phyloP scores from a whole-genome alignment of 2,329 filamentous ascomycete genomes.

The Colletotrichum noveboracense region DNA sequence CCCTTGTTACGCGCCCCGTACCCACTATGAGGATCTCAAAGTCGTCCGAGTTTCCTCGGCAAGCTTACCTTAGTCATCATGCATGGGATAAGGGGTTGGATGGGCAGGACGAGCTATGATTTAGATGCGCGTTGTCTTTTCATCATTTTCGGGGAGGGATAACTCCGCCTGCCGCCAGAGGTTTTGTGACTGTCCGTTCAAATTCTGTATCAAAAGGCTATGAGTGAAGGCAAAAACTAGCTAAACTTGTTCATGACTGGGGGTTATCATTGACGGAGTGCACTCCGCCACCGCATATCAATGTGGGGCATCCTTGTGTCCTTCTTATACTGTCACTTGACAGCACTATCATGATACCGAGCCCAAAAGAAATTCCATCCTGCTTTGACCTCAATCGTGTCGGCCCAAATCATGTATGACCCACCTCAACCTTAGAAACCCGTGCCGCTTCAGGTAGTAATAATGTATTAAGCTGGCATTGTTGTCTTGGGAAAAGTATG shows the following conservation, averaged over 20 bases:
- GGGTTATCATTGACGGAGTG: background rate
- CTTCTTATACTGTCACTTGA: background rate
- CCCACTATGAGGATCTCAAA: background rate
- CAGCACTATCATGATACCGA: background rate
- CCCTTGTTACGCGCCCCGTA: background rate
- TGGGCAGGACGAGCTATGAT: background rate
- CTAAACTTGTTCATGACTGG: background rate
- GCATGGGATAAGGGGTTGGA: background rate
- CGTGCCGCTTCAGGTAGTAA: background rate
- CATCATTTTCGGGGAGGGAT: background rate
- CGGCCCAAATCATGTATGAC: background rate
- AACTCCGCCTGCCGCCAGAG: background rate
- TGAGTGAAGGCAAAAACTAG: background rate
- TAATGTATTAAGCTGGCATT: background rate
- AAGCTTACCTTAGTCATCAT: constrained; percentile 6
- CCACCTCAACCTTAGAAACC: background rate
- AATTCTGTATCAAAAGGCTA: background rate
- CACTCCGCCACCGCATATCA: background rate
- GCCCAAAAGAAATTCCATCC: background rate
- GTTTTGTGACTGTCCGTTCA: background rate
- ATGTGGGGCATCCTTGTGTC: background rate
- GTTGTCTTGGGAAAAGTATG: background rate
- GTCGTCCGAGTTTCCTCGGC: constrained; percentile 2
- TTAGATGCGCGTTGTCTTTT: background rate
- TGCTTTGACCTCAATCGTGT: background rate